Conservation (phyloP, 768 basidiomycete genomes). For the Pholiota conissans region DNA sequence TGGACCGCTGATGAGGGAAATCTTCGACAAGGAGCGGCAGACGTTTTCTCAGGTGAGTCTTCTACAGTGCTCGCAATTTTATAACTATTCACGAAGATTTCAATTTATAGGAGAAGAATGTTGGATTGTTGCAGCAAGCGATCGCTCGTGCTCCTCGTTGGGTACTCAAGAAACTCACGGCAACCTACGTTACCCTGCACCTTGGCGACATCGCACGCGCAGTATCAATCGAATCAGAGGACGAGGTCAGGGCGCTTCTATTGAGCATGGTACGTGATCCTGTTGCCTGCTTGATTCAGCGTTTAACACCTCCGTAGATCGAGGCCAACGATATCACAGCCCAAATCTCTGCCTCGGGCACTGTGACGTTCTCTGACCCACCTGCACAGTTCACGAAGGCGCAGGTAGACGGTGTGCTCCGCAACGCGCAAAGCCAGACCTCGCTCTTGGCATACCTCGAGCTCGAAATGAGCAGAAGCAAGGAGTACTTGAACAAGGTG, state of each 20-base stretch:
- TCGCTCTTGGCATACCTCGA: slow-evolving; percentile 50
- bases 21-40: slow-evolving; percentile 55
- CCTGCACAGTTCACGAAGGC: slow-evolving; percentile 56
- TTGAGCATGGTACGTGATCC: slow-evolving; percentile 63
- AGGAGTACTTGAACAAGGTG: slow-evolving; percentile 68
- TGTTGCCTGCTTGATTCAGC: neutral
- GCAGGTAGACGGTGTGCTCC: slow-evolving; percentile 61
- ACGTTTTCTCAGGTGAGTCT: slow-evolving; percentile 52
- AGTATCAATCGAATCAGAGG: slow-evolving; percentile 49
- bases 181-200: slow-evolving; percentile 79
- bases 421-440: slow-evolving; percentile 55
- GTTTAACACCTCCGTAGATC: slow-evolving; percentile 46
- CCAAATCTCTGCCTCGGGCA: slow-evolving; percentile 62
- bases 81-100: neutral
- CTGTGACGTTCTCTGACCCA: slow-evolving; percentile 73
- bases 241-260: slow-evolving; percentile 58
- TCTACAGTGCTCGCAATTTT: neutral
- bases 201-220: slow-evolving; percentile 68
- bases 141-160: slow-evolving; percentile 74
- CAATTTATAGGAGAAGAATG: slow-evolving; percentile 59
- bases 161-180: slow-evolving; percentile 76
- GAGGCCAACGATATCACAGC: slow-evolving; percentile 71
- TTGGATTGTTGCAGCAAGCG: slow-evolving; percentile 68
- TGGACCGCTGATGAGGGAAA: slow-evolving; percentile 38
- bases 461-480: slow-evolving; percentile 58